Conservation (phyloP, 495 filamentous ascomycete genomes). For the Xeromyces bisporus region DNA sequence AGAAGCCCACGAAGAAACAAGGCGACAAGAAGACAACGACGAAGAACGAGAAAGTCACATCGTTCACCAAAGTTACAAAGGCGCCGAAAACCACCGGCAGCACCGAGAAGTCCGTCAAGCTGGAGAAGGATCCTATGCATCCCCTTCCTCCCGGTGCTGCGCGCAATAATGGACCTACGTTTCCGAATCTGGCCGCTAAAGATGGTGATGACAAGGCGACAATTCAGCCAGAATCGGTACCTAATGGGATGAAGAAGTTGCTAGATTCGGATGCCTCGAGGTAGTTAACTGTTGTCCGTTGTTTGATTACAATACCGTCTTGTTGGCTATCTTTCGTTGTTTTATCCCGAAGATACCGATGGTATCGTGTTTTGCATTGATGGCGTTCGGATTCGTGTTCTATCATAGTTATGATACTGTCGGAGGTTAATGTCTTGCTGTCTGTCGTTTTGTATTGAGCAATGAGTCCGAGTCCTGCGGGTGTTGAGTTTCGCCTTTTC, state of each 20-base stretch:
- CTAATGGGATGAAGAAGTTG: constrained; percentile 21
- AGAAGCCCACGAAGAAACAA: constrained; percentile 6
- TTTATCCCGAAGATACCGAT: no score
- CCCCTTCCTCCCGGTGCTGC: constrained; percentile 23
- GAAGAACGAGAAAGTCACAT: constrained; percentile 20
- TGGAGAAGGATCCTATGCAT: constrained; percentile 21
- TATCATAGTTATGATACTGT: no score
- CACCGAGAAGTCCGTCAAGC: constrained; percentile 8
- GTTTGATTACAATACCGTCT: no score
- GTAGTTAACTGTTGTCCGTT: no score
- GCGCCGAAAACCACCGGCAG: constrained; percentile 7
- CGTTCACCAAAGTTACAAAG: constrained; percentile 26
- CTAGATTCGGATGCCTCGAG: constrained; percentile 6
- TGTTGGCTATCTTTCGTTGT: no score
- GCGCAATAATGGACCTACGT: constrained; percentile 24
- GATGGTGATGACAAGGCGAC: constrained; percentile 13
- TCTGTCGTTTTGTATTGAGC: no score
- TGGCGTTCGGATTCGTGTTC: no score
- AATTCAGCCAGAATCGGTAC: constrained; percentile 20
- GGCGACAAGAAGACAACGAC: constrained; percentile 10
- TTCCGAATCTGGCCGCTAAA: constrained; percentile 10
- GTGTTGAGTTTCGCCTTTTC: no score
- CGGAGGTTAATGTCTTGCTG: no score
- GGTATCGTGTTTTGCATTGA: no score
- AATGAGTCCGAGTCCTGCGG: no score